phyloP scores from a whole-genome alignment of 176 grass and related monocot species.

The Carex myosuroides region DNA sequence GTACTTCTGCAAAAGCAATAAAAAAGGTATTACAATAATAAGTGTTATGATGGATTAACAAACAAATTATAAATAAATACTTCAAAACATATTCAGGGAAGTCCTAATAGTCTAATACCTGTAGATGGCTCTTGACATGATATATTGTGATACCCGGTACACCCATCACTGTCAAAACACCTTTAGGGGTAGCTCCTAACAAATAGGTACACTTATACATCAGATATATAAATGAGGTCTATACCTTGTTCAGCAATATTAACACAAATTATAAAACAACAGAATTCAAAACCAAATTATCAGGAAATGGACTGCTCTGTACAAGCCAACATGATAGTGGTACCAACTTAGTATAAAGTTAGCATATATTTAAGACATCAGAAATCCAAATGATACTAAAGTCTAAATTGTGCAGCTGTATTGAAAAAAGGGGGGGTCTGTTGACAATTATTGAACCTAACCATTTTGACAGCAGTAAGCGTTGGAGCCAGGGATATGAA shows the following conservation, averaged over 20 bases:
- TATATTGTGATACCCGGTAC: conserved; percentile 97
- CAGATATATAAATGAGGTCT: neutral
- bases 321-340: conserved; percentile 4
- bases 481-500: neutral
- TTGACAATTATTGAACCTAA: neutral
- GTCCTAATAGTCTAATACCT: conserved; percentile 31
- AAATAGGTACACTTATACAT: conserved; percentile 22
- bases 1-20: conserved; percentile 60
- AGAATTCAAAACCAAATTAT: conserved; percentile 21
- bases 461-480: neutral
- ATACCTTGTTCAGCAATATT: conserved; percentile 10
- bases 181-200: conserved; percentile 97
- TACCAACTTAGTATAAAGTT: conserved; percentile 17
- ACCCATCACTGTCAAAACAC: conserved; percentile 93
- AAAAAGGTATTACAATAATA: conserved; percentile 2
- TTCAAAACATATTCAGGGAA: conserved; percentile 13
- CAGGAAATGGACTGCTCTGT: conserved; percentile 10
- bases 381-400: neutral
- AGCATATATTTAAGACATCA: neutral
- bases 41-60: neutral
- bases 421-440: neutral
- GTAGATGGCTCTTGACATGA: conserved; percentile 97
- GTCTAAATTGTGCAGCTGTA: neutral
- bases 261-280: conserved; percentile 16
- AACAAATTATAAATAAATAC: conserved; percentile 16